A percentile compares a stretch with the other conserved stretches of the same genome.
These are phyloP conservation scores for Volutella citrinella DNA, from an alignment of 2,329 filamentous ascomycete species.

Conservation along the genomic window DNA sequence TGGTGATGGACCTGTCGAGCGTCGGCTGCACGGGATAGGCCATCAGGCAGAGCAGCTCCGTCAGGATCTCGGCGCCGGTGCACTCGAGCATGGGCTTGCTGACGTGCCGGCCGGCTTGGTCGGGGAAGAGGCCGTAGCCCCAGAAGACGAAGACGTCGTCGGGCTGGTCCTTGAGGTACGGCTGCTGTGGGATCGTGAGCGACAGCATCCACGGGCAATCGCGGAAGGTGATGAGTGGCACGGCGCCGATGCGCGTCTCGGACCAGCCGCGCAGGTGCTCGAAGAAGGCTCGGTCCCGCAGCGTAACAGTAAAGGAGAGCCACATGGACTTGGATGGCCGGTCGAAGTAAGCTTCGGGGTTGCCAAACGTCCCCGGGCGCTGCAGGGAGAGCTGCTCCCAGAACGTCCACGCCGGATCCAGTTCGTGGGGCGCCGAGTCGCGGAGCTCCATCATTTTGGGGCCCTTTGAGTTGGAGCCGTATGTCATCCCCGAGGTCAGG, in stretches of 20 bases:
- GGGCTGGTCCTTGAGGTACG: conserved; percentile 21
- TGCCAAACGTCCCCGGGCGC: conserved; percentile 19
- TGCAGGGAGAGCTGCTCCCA: conserved; percentile 22
- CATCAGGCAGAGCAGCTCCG: conserved; percentile 22
- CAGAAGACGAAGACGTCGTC: conserved; percentile 22
- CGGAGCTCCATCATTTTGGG: conserved; percentile 24
- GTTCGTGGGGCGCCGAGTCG: conserved; percentile 23
- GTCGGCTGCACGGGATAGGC: conserved; percentile 21
- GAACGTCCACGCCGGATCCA: conserved; percentile 22
- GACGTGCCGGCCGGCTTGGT: conserved; percentile 21
- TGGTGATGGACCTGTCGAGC: conserved; percentile 18
- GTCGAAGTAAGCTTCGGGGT: conserved; percentile 26
- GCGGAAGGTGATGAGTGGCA: conserved; percentile 23
- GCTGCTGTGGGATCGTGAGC: conserved; percentile 20
- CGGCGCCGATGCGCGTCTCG: conserved; percentile 18
- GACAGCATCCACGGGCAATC: conserved; percentile 27
- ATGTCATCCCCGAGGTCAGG: conserved; percentile 24
- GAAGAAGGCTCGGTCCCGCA: conserved; percentile 20
- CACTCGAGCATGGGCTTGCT: conserved; percentile 24
- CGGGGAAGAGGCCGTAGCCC: conserved; percentile 25
- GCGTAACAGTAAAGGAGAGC: conserved; percentile 23
- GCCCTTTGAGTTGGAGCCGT: conserved; percentile 19
- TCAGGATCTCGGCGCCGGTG: conserved; percentile 23
- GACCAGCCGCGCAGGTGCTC: conserved; percentile 21
- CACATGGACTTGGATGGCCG: conserved; percentile 25